Evolutionary conservation across 306 rosid species (phyloP).

Genomic region (Crotalaria pallida): DNA sequence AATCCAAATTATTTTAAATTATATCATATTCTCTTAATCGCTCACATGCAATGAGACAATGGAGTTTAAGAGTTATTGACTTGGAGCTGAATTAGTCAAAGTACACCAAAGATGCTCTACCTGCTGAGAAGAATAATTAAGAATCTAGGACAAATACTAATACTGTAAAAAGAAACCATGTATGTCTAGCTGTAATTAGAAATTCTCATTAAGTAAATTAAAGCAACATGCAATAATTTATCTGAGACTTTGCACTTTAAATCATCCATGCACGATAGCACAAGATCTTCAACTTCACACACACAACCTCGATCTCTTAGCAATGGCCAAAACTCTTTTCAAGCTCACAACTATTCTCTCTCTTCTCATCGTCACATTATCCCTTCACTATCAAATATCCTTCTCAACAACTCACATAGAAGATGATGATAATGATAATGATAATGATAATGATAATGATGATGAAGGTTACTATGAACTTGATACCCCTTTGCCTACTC

Average conservation of each 20-base stretch:
- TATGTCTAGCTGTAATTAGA: background rate
- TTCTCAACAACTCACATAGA: slow-evolving; percentile 6
- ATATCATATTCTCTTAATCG: too few relatives aligned
- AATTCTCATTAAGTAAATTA: background rate
- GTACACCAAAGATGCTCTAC: background rate
- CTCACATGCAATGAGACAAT: too few relatives aligned
- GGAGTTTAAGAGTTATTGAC: background rate
- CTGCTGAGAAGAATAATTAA: too few relatives aligned
- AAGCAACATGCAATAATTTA: slow-evolving; percentile 6
- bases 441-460: too few relatives aligned
- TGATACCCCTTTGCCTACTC: slow-evolving; percentile 13
- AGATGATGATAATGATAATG: too few relatives aligned
- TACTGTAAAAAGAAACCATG: background rate
- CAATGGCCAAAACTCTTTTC: slow-evolving; percentile 28
- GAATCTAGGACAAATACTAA: background rate
- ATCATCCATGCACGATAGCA: background rate
- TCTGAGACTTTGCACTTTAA: background rate
- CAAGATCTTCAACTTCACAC: background rate
- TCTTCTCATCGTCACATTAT: slow-evolving; percentile 12
- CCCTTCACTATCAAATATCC: background rate
- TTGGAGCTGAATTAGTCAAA: background rate
- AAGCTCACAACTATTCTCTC: slow-evolving; percentile 27
- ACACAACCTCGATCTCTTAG: background rate
- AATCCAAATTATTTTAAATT: too few relatives aligned
- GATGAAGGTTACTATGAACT: slow-evolving; percentile 1